Conservation (phyloP, 106 monocot genomes). For the Dioscorea dumetorum region DNA sequence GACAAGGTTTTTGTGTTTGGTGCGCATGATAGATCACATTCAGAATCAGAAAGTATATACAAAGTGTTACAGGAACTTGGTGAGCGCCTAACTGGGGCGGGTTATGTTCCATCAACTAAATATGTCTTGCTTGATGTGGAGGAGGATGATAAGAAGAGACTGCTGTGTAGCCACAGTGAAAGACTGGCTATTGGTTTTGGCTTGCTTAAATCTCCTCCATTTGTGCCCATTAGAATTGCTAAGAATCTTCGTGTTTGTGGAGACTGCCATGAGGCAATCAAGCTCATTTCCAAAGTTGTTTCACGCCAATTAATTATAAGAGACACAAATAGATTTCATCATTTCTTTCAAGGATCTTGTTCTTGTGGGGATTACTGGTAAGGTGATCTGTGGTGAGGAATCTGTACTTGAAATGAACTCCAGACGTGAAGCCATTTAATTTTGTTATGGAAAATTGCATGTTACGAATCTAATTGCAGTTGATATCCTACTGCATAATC, state of each 20-base stretch:
- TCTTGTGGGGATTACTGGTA: conserved; percentile 49
- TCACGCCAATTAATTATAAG: conserved; percentile 24
- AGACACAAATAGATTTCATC: conserved; percentile 37
- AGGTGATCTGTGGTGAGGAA: background rate
- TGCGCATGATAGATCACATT: conserved; percentile 32
- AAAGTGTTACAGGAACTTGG: conserved; percentile 15
- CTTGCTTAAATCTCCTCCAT: conserved; percentile 28
- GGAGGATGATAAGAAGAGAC: conserved; percentile 30
- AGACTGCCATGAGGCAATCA: conserved; percentile 37
- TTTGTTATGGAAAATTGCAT: no score
- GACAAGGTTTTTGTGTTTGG: conserved; percentile 31
- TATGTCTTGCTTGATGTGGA: conserved; percentile 33
- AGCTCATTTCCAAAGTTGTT: conserved; percentile 37
- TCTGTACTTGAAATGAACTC: background rate
- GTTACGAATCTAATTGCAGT: no score
- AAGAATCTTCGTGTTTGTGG: conserved; percentile 38
- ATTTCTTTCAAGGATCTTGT: conserved; percentile 26
- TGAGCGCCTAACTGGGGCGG: conserved; percentile 20
- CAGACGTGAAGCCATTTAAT: background rate
- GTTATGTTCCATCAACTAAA: conserved; percentile 29
- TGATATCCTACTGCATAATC: background rate
- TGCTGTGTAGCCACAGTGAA: conserved; percentile 39
- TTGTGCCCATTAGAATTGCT: conserved; percentile 31
- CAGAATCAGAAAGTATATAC: conserved; percentile 20
- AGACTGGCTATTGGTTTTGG: conserved; percentile 51